These are phyloP conservation scores for Quercus rubra DNA, from an alignment of 306 rosid genomes.

Conservation along the genomic window DNA sequence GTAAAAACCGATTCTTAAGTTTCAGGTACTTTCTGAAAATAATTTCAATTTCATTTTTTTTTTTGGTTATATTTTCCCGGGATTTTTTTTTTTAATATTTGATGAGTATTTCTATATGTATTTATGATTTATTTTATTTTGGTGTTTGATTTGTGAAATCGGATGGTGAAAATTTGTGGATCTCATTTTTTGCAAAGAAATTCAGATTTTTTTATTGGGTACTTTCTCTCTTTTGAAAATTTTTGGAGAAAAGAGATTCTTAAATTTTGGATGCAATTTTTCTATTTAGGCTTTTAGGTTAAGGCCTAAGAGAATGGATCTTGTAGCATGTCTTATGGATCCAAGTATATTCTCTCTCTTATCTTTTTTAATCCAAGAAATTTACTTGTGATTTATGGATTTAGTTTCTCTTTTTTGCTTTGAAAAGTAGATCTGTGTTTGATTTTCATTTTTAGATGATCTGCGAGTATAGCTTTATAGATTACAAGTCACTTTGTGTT, in stretches of 20 bases:
- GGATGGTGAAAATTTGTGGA: not conserved
- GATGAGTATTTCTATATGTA: too few relatives aligned
- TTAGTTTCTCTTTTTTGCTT: not conserved
- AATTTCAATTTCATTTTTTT: not conserved
- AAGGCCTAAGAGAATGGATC: not conserved
- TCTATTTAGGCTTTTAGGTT: not conserved
- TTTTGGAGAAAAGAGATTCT: not conserved
- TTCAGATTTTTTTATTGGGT: not conserved
- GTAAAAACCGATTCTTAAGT: too few relatives aligned
- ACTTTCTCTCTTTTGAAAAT: not conserved
- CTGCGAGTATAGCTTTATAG: too few relatives aligned
- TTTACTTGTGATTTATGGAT: not conserved
- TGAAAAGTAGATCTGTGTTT: not conserved
- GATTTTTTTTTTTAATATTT: too few relatives aligned
- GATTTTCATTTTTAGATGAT: not conserved
- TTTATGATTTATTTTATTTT: not conserved
- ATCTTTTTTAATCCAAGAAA: not conserved
- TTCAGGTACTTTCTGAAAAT: too few relatives aligned
- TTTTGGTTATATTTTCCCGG: not conserved
- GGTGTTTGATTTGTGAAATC: not conserved
- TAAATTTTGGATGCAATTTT: not conserved
- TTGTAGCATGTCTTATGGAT: not conserved
- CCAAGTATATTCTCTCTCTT: not conserved
- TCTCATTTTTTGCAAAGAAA: not conserved
- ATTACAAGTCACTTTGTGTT: not conserved